Evolutionary conservation across 2,329 filamentous ascomycete species (phyloP).

Genomic region (Dothiorella sarmentorum): DNA sequence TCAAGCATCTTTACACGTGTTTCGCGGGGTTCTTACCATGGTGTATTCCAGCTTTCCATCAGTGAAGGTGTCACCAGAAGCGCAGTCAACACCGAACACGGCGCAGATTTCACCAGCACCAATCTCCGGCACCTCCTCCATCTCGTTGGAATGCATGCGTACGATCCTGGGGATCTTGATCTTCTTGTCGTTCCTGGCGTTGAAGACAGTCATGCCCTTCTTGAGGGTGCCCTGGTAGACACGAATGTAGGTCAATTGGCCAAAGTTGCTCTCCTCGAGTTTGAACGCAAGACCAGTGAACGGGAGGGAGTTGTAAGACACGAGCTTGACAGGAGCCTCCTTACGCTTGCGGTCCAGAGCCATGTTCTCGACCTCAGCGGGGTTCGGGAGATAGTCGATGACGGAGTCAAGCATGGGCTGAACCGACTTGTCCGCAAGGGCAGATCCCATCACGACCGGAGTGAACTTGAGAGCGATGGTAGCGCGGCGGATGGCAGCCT

Average conservation of each 20-base stretch:
- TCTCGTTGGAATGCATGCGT: slow-evolving; percentile 98
- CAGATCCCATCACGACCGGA: slow-evolving; percentile 94
- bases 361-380: slow-evolving; percentile 80
- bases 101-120: slow-evolving; percentile 97
- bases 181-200: slow-evolving; percentile 91
- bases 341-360: slow-evolving; percentile 78
- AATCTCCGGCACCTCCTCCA: slow-evolving; percentile 93
- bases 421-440: slow-evolving; percentile 88
- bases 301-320: slow-evolving; percentile 88
- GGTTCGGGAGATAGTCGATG: slow-evolving; percentile 93
- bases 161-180: slow-evolving; percentile 96
- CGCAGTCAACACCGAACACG: slow-evolving; percentile 96
- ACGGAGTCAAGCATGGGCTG: slow-evolving; percentile 97
- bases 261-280: slow-evolving; percentile 97
- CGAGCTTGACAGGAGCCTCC: slow-evolving; percentile 78
- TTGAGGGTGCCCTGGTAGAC: slow-evolving; percentile 91
- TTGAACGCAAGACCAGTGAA: slow-evolving; percentile 98
- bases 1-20: not conserved
- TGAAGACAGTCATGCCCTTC: slow-evolving; percentile 89
- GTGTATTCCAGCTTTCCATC: slow-evolving; percentile 88
- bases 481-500: slow-evolving; percentile 83
- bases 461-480: slow-evolving; percentile 90
- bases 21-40: slow-evolving; percentile 58
- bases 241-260: slow-evolving; percentile 95
- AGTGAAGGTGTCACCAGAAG: slow-evolving; percentile 96